Percentiles rank a stretch among this genome's conserved stretches.
These are phyloP conservation scores for Xylaria intraflava DNA, from an alignment of 495 filamentous ascomycete genomes.

Conservation along the genomic window DNA sequence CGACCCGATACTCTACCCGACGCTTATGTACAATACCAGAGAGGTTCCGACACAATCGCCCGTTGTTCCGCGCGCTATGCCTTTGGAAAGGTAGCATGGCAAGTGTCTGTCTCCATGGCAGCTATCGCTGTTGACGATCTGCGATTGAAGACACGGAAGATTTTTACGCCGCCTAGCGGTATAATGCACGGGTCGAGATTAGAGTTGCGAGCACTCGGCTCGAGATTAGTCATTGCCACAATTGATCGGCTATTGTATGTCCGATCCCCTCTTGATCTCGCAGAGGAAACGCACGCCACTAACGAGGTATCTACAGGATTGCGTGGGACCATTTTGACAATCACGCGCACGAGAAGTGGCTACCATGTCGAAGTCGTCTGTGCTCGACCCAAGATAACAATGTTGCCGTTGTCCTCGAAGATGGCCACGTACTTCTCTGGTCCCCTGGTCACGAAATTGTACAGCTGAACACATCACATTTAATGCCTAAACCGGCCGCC, in stretches of 20 bases:
- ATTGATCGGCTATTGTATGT: slow-evolving; percentile 21
- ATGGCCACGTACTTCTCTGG: slow-evolving; percentile 20
- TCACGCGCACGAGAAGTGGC: slow-evolving; percentile 11
- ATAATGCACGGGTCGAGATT: slow-evolving; percentile 4
- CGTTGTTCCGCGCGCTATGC: slow-evolving; percentile 13
- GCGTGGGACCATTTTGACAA: slow-evolving; percentile 22
- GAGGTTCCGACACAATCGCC: neutral
- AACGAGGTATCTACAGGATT: slow-evolving; percentile 12
- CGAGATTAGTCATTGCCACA: slow-evolving; percentile 21
- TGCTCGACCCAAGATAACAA: slow-evolving; percentile 9
- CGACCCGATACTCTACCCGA: neutral
- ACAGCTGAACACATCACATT: slow-evolving; percentile 13
- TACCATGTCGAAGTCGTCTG: slow-evolving; percentile 8
- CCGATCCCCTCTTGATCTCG: neutral
- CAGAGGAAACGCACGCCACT: neutral
- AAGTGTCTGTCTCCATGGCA: slow-evolving; percentile 1
- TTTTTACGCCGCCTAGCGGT: slow-evolving; percentile 16
- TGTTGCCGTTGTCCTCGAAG: slow-evolving; percentile 17
- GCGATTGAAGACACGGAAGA: slow-evolving; percentile 19
- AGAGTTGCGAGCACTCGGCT: slow-evolving; percentile 19
- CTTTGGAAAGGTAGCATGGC: slow-evolving; percentile 28
- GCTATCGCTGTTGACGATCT: slow-evolving; percentile 29
- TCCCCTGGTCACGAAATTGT: neutral
- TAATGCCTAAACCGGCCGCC: neutral
- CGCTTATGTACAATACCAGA: slow-evolving; percentile 3